Percentiles rank a stretch among this genome's conserved stretches.
phyloP scores from a whole-genome alignment of 2,329 filamentous ascomycete genomes.

The Nigrospora oryzae region DNA sequence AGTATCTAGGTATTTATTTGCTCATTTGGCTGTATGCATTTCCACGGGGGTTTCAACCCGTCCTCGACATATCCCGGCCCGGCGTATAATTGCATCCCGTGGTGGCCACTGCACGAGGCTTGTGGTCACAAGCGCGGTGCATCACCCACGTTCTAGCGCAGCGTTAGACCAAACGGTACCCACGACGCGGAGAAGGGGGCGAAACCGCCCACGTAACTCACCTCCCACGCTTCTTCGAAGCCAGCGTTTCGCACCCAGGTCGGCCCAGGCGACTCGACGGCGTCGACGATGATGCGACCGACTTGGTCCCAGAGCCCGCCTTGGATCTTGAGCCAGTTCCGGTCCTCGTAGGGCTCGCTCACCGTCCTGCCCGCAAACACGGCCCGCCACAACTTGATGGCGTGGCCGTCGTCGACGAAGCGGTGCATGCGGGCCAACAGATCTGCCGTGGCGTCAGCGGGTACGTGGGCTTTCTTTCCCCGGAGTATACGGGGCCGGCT shows the following conservation, averaged over 20 bases:
- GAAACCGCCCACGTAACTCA: constrained; percentile 2
- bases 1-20: too few relatives aligned
- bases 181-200: too few relatives aligned
- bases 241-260: constrained; percentile 56
- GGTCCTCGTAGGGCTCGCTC: constrained; percentile 33
- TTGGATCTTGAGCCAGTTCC: constrained; percentile 42
- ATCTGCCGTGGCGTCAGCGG: constrained; percentile 15
- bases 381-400: constrained; percentile 65
- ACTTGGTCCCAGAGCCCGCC: constrained; percentile 52
- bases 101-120: too few relatives aligned
- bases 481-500: constrained; percentile 3
- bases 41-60: too few relatives aligned
- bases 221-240: constrained; percentile 58
- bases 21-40: too few relatives aligned
- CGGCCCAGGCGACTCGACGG: constrained; percentile 41
- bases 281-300: constrained; percentile 54
- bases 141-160: too few relatives aligned
- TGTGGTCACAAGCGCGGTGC: too few relatives aligned
- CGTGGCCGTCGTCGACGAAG: constrained; percentile 70
- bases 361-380: constrained; percentile 54
- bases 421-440: constrained; percentile 37
- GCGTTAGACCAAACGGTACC: too few relatives aligned
- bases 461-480: neutral
- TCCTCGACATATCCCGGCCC: too few relatives aligned
- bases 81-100: too few relatives aligned